Evolutionary conservation across 176 grass and related monocot genomes (phyloP).

Genomic region (Bonia amplexicaulis): DNA sequence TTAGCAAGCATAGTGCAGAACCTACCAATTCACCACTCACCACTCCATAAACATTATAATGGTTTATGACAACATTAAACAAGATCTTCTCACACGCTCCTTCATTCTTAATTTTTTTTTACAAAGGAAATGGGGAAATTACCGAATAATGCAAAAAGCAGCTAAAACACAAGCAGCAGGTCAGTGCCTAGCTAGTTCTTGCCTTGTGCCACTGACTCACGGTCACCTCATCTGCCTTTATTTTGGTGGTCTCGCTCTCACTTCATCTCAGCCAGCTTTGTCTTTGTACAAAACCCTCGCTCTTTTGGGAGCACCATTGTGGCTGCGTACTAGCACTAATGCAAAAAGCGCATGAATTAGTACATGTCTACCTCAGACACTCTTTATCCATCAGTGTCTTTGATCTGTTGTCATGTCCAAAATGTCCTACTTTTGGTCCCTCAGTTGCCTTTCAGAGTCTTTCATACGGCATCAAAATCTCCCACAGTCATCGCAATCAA

Average conservation of each 20-base stretch:
- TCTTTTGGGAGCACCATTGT: slow-evolving; percentile 14
- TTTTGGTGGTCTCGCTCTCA: slow-evolving; percentile 12
- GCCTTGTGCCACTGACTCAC: slow-evolving; percentile 3
- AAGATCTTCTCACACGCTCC: accelerated
- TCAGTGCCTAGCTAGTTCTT: slow-evolving; percentile 15
- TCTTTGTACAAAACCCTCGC: slow-evolving; percentile 26
- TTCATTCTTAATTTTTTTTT: background rate
- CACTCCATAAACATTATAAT: too few species aligned
- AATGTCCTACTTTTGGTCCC: slow-evolving; percentile 27
- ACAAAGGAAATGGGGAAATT: slow-evolving; percentile 35
- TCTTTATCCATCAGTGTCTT: slow-evolving; percentile 40
- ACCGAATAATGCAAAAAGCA: slow-evolving; percentile 45
- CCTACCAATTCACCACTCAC: too few species aligned
- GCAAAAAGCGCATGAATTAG: slow-evolving; percentile 12
- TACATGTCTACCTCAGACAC: background rate
- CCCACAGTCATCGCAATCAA: slow-evolving; percentile 25
- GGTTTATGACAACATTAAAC: too few species aligned
- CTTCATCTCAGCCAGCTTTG: slow-evolving; percentile 22
- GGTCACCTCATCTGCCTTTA: slow-evolving; percentile 19
- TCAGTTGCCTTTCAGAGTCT: slow-evolving; percentile 21
- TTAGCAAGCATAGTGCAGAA: too few species aligned
- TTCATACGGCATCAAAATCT: slow-evolving; percentile 31
- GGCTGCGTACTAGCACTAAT: background rate
- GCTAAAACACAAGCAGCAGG: slow-evolving; percentile 8
- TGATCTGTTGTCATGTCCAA: slow-evolving; percentile 20